Conservation (phyloP, 164 flowering plant species). For the Kalanchoe fedtschenkoi region DNA sequence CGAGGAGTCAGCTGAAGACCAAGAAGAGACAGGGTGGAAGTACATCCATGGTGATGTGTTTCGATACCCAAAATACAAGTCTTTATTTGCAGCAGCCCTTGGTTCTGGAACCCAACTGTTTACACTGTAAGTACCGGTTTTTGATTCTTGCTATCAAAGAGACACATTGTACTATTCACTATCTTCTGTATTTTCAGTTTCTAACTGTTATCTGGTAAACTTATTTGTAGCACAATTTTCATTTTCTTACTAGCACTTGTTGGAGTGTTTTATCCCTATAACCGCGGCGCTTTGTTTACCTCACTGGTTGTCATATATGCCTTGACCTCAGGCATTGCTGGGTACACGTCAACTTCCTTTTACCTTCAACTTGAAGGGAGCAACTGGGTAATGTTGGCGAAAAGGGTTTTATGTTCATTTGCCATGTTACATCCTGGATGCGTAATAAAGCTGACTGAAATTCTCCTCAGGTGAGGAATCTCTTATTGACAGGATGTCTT, state of each 20-base stretch:
- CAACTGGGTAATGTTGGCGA: not conserved
- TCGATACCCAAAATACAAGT: conserved; percentile 4
- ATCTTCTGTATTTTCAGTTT: not conserved
- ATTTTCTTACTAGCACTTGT: conserved; percentile 5
- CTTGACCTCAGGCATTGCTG: conserved; percentile 6
- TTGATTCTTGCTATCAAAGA: not conserved
- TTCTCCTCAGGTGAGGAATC: conserved; percentile 5
- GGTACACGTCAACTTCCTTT: conserved; percentile 5
- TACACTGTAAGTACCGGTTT: not conserved
- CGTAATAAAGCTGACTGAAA: not conserved
- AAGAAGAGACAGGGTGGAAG: conserved; percentile 8
- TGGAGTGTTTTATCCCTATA: conserved; percentile 3
- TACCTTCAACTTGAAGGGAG: conserved; percentile 6
- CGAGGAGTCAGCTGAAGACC: conserved; percentile 6
- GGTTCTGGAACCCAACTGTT: conserved; percentile 6
- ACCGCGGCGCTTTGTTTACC: conserved; percentile 4
- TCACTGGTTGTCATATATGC: conserved; percentile 6
- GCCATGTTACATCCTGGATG: not conserved
- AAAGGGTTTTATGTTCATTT: not conserved
- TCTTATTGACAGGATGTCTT: conserved; percentile 4
- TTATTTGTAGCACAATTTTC: conserved; percentile 3
- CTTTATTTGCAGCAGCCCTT: conserved; percentile 3
- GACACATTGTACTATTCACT: not conserved
- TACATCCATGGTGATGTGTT: conserved; percentile 7
- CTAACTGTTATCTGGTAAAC: not conserved